phyloP scores from a whole-genome alignment of 2,329 filamentous ascomycete genomes.

The Leptosphaerulina australis region DNA sequence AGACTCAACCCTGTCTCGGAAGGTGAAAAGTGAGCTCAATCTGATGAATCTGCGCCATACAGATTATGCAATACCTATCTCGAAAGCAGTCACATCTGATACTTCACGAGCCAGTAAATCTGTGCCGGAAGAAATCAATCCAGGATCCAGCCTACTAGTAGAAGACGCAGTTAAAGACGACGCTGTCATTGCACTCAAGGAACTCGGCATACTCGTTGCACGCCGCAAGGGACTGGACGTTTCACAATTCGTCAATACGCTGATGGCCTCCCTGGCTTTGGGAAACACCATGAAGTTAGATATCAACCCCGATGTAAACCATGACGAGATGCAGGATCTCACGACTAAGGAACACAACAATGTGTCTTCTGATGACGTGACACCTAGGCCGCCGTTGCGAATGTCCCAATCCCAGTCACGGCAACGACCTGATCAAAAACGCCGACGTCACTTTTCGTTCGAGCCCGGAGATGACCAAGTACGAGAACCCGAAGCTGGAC shows the following conservation, averaged over 20 bases:
- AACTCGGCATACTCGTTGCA: constrained; percentile 45
- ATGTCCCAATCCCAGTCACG: constrained; percentile 29
- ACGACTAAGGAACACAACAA: neutral
- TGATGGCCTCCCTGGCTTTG: constrained; percentile 42
- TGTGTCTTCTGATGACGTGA: neutral
- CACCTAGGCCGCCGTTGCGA: constrained; percentile 7
- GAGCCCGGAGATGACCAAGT: constrained; percentile 51
- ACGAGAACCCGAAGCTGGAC: constrained; percentile 23
- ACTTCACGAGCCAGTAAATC: constrained; percentile 44
- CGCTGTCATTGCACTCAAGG: constrained; percentile 41
- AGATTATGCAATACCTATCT: constrained; percentile 5
- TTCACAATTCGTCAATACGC: constrained; percentile 38
- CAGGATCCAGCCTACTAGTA: constrained; percentile 1
- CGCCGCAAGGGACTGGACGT: constrained; percentile 44
- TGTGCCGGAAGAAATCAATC: constrained; percentile 37
- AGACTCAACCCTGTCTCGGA: constrained; percentile 31
- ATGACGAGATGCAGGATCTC: neutral
- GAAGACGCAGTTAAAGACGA: constrained; percentile 35
- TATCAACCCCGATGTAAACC: neutral
- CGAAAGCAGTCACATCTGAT: constrained; percentile 33
- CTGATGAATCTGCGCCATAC: constrained; percentile 20
- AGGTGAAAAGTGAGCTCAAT: constrained; percentile 41
- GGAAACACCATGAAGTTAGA: neutral
- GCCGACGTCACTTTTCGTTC: constrained; percentile 51
- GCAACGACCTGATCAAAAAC: constrained; percentile 25